Base-by-base conservation (phyloP, 495 filamentous ascomycete species). In the Oleoguttula mirabilis region DNA sequence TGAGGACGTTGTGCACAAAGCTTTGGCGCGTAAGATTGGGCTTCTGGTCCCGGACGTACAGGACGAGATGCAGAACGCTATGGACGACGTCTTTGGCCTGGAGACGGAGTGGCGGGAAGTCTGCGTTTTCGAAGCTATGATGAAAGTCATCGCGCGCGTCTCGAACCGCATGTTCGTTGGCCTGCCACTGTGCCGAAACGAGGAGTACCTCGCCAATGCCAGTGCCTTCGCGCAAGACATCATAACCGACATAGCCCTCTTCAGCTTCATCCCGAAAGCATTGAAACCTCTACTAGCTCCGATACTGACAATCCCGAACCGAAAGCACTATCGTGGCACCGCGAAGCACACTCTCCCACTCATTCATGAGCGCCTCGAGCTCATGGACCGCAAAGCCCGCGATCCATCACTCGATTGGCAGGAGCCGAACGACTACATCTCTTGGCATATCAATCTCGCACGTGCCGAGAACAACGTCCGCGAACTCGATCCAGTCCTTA, bases 111-210 rank as follows among this genome's bases (percentile, higher is more conserved):
- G 57, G 57, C 57, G 41, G 31, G 44, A 51, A 2, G 42, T 65
- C 31, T 38, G 52, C 19, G 28, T 69, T 11, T 42, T 55, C 25
- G 43, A 61, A 10, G 54, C 54, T 11, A 50, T 64, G 22, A 43
- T 55, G 34, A 40, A 48, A 36, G 47, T 66, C 15, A 55, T 68
- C 6, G 55, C 55, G 1, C 57, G 56, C 15, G 54, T 50, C 3
- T 43, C 59, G 7, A 64, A 57, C 41, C 57, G 64, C 10, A 63
- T 65, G 45, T 61, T 62, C 12, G 50, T 68, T 19, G 66, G 65
- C 1, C 31, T 54, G n/a, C 57, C 60, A 2, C 41, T 68, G 4
- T 65, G 63, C 32, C 48, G 43, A 17, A 42, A 51, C 21, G 19
- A 35, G 14, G 40, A 16, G 15, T 55, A 55, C 27, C 19, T 52